A percentile compares a stretch with the other conserved stretches of the same genome.
These are phyloP conservation scores for Penicillium argentinense DNA, from an alignment of 495 filamentous ascomycete species.

Conservation along the genomic window DNA sequence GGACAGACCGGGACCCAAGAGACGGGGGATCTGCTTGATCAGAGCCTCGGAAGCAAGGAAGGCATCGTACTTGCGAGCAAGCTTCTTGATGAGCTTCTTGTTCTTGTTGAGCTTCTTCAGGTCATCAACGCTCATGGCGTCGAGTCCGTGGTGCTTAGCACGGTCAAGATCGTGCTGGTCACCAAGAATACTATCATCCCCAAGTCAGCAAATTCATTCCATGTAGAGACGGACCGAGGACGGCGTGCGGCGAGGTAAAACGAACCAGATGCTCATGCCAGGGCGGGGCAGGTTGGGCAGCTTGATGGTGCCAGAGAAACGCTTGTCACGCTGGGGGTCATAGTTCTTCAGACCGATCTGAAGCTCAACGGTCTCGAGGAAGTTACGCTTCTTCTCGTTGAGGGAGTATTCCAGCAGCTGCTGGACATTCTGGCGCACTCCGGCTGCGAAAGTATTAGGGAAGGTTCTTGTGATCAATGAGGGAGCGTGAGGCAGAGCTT, in stretches of 20 bases:
- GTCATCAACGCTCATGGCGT: constrained; percentile 97
- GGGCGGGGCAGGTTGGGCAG: constrained; percentile 88
- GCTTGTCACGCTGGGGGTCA: constrained; percentile 99
- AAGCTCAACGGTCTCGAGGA: constrained; percentile 87
- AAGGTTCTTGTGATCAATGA: not conserved
- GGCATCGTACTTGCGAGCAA: constrained; percentile 99
- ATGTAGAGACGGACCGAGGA: not conserved
- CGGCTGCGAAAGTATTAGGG: constrained; percentile 59
- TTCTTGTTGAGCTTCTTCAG: constrained; percentile 99
- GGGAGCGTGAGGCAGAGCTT: constrained; percentile 31
- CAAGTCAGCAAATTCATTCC: constrained; percentile 11
- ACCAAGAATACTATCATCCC: constrained; percentile 73
- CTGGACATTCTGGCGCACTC: constrained; percentile 92
- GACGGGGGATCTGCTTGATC: constrained; percentile 99
- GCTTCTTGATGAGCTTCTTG: constrained; percentile 99
- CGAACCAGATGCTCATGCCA: constrained; percentile 88
- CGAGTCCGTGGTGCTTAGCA: constrained; percentile 95
- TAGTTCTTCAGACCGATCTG: constrained; percentile 99
- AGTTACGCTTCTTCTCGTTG: constrained; percentile 99
- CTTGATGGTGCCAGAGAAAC: constrained; percentile 98
- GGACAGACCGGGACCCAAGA: constrained; percentile 95
- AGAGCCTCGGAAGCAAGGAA: constrained; percentile 94
- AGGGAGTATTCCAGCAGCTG: constrained; percentile 89
- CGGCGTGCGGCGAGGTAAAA: constrained; percentile 12
- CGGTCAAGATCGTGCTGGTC: constrained; percentile 99